Evolutionary conservation across 257 asterid species (phyloP).

Genomic region (Fraxinus cuspidata): DNA sequence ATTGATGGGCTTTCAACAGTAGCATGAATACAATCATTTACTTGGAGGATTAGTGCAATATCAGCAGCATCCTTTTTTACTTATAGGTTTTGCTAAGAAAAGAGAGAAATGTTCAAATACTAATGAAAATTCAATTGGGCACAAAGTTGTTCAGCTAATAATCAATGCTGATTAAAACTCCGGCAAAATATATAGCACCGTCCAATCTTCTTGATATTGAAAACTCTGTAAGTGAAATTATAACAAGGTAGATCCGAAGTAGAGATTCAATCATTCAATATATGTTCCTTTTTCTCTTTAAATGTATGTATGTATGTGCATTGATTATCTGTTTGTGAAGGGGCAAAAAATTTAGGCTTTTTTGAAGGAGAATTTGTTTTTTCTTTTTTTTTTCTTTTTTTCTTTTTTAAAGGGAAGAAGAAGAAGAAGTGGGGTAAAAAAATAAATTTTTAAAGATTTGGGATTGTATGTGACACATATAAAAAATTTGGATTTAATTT

Average conservation of each 20-base stretch:
- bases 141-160: slow-evolving; percentile 5
- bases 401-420: too few species aligned
- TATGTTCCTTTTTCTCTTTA: too few species aligned
- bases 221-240: slow-evolving; percentile 32
- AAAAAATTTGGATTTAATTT: too few species aligned
- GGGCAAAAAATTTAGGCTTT: too few species aligned
- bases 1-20: neutral
- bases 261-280: neutral
- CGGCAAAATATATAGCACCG: slow-evolving; percentile 8
- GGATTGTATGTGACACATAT: too few species aligned
- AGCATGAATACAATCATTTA: neutral
- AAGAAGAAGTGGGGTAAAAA: too few species aligned
- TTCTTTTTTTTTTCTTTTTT: too few species aligned
- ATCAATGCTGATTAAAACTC: slow-evolving; percentile 43
- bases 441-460: too few species aligned
- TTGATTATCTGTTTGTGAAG: too few species aligned
- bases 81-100: neutral
- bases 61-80: neutral
- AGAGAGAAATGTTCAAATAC: neutral
- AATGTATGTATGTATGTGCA: too few species aligned
- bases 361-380: too few species aligned
- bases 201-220: slow-evolving; percentile 28
- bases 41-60: neutral
- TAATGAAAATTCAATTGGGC: neutral
- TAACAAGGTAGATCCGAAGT: slow-evolving; percentile 48